phyloP scores from a whole-genome alignment of 345 rosid species.

The Eutrema heterophyllum region DNA sequence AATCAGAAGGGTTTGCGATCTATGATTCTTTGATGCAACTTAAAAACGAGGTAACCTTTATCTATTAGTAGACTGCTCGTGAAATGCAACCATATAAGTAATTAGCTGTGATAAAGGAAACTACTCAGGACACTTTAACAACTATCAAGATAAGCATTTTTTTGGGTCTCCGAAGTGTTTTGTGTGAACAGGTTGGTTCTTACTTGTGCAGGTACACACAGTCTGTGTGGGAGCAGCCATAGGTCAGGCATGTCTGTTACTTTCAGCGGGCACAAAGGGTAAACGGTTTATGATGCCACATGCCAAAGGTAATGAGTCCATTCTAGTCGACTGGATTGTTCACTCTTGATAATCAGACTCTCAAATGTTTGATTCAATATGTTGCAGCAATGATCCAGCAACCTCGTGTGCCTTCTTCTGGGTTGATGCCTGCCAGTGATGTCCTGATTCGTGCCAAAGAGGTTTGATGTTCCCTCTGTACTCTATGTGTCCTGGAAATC shows the following conservation, averaged over 20 bases:
- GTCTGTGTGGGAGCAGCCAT: conserved; percentile 73
- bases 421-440: conserved; percentile 84
- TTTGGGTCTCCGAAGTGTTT: conserved; percentile 1
- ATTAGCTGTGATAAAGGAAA: background rate
- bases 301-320: conserved; percentile 57
- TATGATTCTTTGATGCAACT: conserved; percentile 80
- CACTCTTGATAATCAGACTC: background rate
- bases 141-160: background rate
- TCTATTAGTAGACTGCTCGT: background rate
- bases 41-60: conserved; percentile 47
- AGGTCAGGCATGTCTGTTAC: conserved; percentile 78
- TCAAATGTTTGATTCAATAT: conserved; percentile 15
- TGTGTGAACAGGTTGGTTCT: background rate
- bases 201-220: conserved; percentile 59
- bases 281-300: conserved; percentile 87
- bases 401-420: conserved; percentile 81
- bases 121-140: background rate
- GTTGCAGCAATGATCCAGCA: conserved; percentile 78
- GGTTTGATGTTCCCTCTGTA: conserved; percentile 40
- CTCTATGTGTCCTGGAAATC: background rate
- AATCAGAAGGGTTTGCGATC: conserved; percentile 88
- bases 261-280: conserved; percentile 83
- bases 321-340: background rate
- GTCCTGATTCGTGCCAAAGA: conserved; percentile 81
- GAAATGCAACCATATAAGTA: background rate